Conservation (phyloP, 352 stramenopile species). For the Elongisporangium undulatum region DNA sequence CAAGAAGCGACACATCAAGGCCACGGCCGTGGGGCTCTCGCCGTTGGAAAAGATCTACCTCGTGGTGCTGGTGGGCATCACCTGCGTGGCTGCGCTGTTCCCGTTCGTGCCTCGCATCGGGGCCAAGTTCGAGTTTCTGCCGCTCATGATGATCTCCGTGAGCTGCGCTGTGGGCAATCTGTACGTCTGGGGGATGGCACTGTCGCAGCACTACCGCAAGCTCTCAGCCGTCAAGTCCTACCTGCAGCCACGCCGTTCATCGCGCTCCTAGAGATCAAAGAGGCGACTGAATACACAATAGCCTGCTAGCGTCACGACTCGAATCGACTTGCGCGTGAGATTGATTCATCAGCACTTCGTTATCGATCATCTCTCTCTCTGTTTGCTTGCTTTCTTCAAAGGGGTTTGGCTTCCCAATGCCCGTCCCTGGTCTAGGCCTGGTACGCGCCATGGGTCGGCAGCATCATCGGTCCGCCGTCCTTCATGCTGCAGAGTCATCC, state of each 20-base stretch:
- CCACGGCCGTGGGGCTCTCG: slow-evolving; percentile 51
- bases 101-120: slow-evolving; percentile 47
- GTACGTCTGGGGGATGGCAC: slow-evolving; percentile 66
- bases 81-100: slow-evolving; percentile 38
- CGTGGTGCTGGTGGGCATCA: slow-evolving; percentile 24
- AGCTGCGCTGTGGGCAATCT: slow-evolving; percentile 67
- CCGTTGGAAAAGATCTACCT: slow-evolving; percentile 57
- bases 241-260: slow-evolving; percentile 17
- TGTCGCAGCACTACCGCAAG: slow-evolving; percentile 65
- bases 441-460: slow-evolving; percentile 84
- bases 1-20: slow-evolving; percentile 64
- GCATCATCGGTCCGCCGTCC: slow-evolving; percentile 85
- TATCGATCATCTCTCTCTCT: neutral
- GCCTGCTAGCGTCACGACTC: neutral
- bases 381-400: neutral
- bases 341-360: neutral
- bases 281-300: neutral
- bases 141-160: slow-evolving; percentile 78
- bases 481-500: slow-evolving; percentile 56
- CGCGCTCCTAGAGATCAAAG: neutral
- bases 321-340: neutral
- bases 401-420: neutral
- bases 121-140: slow-evolving; percentile 59
- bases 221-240: slow-evolving; percentile 69
- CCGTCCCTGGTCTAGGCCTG: slow-evolving; percentile 38